Evolutionary conservation across 108 stramenopile species (phyloP).

Genomic region (Cafeteria roenbergensis): DNA sequence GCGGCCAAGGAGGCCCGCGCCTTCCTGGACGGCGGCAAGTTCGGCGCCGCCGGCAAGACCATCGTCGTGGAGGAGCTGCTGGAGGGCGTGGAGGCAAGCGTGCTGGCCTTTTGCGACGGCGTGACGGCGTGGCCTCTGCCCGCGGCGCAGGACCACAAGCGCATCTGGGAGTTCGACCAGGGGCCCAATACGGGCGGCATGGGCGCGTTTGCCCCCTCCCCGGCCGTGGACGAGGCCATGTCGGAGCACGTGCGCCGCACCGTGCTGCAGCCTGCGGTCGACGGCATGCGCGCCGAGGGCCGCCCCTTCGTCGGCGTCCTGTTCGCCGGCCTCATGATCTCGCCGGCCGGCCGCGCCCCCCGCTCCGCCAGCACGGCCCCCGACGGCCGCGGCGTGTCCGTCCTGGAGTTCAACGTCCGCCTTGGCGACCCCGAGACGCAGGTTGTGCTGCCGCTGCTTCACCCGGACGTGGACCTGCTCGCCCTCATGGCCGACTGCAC

Average conservation of each 20-base stretch:
- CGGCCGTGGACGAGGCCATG: slow-evolving; percentile 71
- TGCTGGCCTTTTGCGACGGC: slow-evolving; percentile 91
- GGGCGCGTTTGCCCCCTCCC: slow-evolving; percentile 96
- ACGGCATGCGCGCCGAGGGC: slow-evolving; percentile 82
- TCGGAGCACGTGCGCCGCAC: slow-evolving; percentile 61
- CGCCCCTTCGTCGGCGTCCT: slow-evolving; percentile 86
- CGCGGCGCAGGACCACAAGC: slow-evolving; percentile 93
- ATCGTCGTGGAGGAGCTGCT: slow-evolving; percentile 93
- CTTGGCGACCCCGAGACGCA: slow-evolving; percentile 99
- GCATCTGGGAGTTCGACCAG: slow-evolving; percentile 80
- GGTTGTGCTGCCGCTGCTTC: slow-evolving; percentile 87
- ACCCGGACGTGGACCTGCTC: slow-evolving; percentile 63
- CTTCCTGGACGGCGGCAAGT: slow-evolving; percentile 82
- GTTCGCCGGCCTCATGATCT: slow-evolving; percentile 91
- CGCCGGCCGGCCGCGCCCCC: neutral
- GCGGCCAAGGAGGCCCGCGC: slow-evolving; percentile 73
- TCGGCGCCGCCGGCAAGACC: slow-evolving; percentile 80
- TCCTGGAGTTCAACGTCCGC: slow-evolving; percentile 95
- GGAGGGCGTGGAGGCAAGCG: slow-evolving; percentile 89
- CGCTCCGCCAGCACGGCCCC: neutral
- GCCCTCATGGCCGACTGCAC: slow-evolving; percentile 82
- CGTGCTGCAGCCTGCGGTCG: slow-evolving; percentile 76
- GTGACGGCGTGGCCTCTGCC: slow-evolving; percentile 72
- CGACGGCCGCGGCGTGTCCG: slow-evolving; percentile 38
- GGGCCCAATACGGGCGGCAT: slow-evolving; percentile 98